These are phyloP conservation scores for Colletotrichum kahawae DNA, from an alignment of 2,329 filamentous ascomycete species.

Conservation along the genomic window DNA sequence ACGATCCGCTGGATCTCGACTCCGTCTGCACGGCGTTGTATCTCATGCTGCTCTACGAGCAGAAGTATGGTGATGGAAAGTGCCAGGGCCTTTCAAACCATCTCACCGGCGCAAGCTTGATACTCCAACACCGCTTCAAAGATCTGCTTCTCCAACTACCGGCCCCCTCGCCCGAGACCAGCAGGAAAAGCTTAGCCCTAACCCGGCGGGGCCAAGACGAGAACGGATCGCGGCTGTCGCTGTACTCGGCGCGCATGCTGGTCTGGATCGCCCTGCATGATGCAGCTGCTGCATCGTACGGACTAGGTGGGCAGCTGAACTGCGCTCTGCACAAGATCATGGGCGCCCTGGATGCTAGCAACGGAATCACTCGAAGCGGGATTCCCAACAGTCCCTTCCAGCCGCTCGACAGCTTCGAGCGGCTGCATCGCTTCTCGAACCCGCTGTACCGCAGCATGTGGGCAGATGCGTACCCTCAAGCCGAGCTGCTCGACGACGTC, in stretches of 20 bases:
- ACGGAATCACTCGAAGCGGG: not conserved
- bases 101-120: slow-evolving; percentile 33
- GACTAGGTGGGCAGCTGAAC: slow-evolving; percentile 36
- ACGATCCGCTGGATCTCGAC: slow-evolving; percentile 31
- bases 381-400: not conserved
- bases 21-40: slow-evolving; percentile 35
- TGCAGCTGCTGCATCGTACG: slow-evolving; percentile 32
- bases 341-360: not conserved
- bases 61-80: slow-evolving; percentile 38
- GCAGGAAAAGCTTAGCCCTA: slow-evolving; percentile 7
- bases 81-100: slow-evolving; percentile 35
- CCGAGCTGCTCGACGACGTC: slow-evolving; percentile 37
- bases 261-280: slow-evolving; percentile 37
- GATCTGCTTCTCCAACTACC: slow-evolving; percentile 11
- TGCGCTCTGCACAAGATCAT: slow-evolving; percentile 27
- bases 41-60: slow-evolving; percentile 42
- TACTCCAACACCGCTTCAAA: slow-evolving; percentile 31
- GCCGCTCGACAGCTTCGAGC: slow-evolving; percentile 27
- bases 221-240: slow-evolving; percentile 25
- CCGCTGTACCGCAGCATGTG: slow-evolving; percentile 36
- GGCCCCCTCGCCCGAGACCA: slow-evolving; percentile 11
- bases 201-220: not conserved
- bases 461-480: slow-evolving; percentile 37
- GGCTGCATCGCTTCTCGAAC: slow-evolving; percentile 36
- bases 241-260: slow-evolving; percentile 37